Evolutionary conservation across 345 rosid genomes (phyloP).

Genomic region (Lumnitzera littorea): DNA sequence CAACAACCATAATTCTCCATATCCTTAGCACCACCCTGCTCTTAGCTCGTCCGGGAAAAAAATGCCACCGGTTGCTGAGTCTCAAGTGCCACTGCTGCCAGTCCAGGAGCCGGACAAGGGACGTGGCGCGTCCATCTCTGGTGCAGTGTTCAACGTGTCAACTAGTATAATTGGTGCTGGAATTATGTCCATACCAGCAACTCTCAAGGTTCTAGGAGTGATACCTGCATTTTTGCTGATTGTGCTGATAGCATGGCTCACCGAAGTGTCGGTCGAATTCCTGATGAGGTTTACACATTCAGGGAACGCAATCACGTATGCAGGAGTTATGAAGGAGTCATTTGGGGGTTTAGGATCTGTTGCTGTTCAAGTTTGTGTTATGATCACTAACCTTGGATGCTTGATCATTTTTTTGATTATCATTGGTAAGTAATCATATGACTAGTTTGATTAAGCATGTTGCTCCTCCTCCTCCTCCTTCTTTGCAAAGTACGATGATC

Average conservation of each 20-base stretch:
- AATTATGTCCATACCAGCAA: slow-evolving; percentile 88
- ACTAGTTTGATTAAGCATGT: too few species aligned
- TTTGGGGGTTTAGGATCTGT: slow-evolving; percentile 56
- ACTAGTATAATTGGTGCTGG: slow-evolving; percentile 86
- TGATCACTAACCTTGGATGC: slow-evolving; percentile 76
- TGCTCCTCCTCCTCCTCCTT: too few species aligned
- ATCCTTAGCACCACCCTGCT: neutral
- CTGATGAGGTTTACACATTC: slow-evolving; percentile 56
- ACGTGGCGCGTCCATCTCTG: slow-evolving; percentile 37
- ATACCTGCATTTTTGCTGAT: slow-evolving; percentile 67
- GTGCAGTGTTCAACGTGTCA: slow-evolving; percentile 86
- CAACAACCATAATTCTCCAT: slow-evolving; percentile 3
- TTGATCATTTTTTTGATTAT: slow-evolving; percentile 67
- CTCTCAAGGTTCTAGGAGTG: slow-evolving; percentile 70
- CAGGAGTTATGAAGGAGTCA: slow-evolving; percentile 79
- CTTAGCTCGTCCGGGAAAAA: slow-evolving; percentile 5
- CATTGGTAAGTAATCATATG: slow-evolving; percentile 34
- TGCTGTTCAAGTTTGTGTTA: slow-evolving; percentile 47
- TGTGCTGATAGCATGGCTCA: slow-evolving; percentile 55
- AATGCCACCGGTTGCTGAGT: slow-evolving; percentile 44
- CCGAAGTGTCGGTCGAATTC: slow-evolving; percentile 61
- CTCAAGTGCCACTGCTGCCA: slow-evolving; percentile 43
- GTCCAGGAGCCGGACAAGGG: slow-evolving; percentile 11
- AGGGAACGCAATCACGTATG: slow-evolving; percentile 54
- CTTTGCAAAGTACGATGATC: too few species aligned